These are phyloP conservation scores for Apiospora aurea DNA, from an alignment of 2,329 filamentous ascomycete species.

Conservation along the genomic window DNA sequence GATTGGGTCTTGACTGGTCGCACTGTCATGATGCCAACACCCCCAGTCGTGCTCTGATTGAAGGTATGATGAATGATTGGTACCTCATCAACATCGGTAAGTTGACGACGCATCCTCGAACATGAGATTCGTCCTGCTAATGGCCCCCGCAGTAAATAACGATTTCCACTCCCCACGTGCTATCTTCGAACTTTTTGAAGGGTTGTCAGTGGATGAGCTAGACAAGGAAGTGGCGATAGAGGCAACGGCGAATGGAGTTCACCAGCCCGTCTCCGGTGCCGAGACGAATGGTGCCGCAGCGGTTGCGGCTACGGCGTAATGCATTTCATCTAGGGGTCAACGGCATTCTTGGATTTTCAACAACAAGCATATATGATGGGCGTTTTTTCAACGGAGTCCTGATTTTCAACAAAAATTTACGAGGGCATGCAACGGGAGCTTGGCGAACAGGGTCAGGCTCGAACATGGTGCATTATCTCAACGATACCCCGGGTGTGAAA, in stretches of 20 bases:
- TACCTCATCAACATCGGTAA: slow-evolving; percentile 93
- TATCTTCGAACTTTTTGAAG: slow-evolving; percentile 88
- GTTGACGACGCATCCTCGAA: slow-evolving; percentile 39
- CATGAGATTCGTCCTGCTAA: background rate
- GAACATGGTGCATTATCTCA: slow-evolving; percentile 47
- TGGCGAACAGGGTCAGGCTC: slow-evolving; percentile 37
- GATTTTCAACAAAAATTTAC: slow-evolving; percentile 45
- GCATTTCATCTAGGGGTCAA: slow-evolving; percentile 43
- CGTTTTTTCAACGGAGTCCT: slow-evolving; percentile 39
- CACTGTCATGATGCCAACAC: slow-evolving; percentile 83
- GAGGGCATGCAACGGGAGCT: slow-evolving; percentile 35
- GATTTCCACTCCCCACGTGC: slow-evolving; percentile 87
- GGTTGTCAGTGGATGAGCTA: slow-evolving; percentile 72
- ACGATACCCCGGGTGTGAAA: slow-evolving; percentile 46
- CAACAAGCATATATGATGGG: slow-evolving; percentile 41
- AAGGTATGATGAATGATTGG: slow-evolving; percentile 87
- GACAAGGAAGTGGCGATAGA: slow-evolving; percentile 48
- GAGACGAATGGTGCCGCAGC: slow-evolving; percentile 31
- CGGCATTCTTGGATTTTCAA: slow-evolving; percentile 31
- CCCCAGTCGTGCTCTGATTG: slow-evolving; percentile 80
- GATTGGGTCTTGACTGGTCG: slow-evolving; percentile 91
- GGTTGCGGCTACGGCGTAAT: slow-evolving; percentile 39
- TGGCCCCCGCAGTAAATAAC: slow-evolving; percentile 74
- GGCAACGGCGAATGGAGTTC: slow-evolving; percentile 35
- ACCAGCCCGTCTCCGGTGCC: slow-evolving; percentile 37